These are phyloP conservation scores for Pseudogymnoascus pannorum DNA, from an alignment of 2,329 filamentous ascomycete species.

Conservation along the genomic window DNA sequence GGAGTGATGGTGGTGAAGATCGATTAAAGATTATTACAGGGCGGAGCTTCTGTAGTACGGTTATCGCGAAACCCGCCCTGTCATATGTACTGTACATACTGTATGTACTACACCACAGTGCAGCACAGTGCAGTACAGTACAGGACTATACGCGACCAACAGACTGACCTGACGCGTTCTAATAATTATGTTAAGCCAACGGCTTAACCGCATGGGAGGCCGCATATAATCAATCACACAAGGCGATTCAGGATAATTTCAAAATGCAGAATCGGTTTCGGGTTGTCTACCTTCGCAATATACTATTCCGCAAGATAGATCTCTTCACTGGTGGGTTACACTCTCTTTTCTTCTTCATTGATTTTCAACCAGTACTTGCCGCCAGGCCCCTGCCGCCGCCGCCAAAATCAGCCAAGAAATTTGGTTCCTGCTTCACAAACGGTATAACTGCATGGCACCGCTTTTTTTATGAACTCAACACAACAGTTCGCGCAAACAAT, in stretches of 20 bases:
- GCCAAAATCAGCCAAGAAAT: neutral
- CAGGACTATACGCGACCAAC: neutral
- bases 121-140: no score
- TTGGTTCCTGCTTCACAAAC: neutral
- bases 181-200: neutral
- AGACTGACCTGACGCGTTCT: neutral
- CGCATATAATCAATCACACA: neutral
- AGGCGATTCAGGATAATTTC: neutral
- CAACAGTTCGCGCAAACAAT: neutral
- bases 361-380: neutral
- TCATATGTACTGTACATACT: no score
- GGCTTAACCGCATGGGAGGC: neutral
- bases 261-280: neutral
- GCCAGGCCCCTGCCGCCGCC: neutral
- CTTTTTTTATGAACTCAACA: neutral
- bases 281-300: neutral
- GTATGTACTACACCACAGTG: no score
- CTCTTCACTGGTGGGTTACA: no score
- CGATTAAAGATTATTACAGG: slow-evolving; percentile 5
- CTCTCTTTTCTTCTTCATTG: no score
- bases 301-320: neutral
- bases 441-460: neutral
- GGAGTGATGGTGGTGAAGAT: neutral
- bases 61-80: slow-evolving; percentile 4
- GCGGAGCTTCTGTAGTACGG: neutral